These are phyloP conservation scores for Graphiopsis chlorocephala DNA, from an alignment of 2,329 filamentous ascomycete species.

Conservation along the genomic window DNA sequence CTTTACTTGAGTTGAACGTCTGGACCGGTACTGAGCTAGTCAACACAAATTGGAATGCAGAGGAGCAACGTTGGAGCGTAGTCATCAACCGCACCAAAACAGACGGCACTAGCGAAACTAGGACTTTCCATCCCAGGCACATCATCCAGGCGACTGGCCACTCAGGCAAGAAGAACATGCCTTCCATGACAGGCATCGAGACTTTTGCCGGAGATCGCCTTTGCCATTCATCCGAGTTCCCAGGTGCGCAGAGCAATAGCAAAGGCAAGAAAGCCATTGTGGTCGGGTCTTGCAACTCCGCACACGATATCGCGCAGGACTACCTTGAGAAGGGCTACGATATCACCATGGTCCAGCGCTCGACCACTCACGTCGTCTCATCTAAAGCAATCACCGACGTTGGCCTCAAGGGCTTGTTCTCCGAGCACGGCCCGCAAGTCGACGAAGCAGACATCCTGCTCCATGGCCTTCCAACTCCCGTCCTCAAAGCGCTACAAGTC, in stretches of 20 bases:
- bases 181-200: conserved; percentile 21
- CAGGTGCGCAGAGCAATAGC: conserved; percentile 45
- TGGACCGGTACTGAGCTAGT: conserved; percentile 52
- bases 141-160: conserved; percentile 67
- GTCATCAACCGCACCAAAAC: conserved; percentile 44
- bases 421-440: conserved; percentile 18
- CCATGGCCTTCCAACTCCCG: conserved; percentile 27
- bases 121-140: conserved; percentile 60
- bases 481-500: conserved; percentile 31
- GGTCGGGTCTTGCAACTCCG: conserved; percentile 49
- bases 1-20: conserved; percentile 63
- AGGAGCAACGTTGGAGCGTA: conserved; percentile 54
- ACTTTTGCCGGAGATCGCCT: conserved; percentile 56
- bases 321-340: conserved; percentile 43
- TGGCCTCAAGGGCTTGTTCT: conserved; percentile 22
- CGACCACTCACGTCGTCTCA: conserved; percentile 41
- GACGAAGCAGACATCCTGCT: conserved; percentile 27
- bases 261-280: conserved; percentile 46
- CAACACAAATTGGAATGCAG: conserved; percentile 48
- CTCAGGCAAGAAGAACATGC: conserved; percentile 61
- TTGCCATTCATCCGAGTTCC: conserved; percentile 48
- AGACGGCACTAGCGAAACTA: conserved; percentile 40
- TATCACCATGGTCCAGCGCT: conserved; percentile 48
- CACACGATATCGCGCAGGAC: conserved; percentile 50
- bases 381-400: conserved; percentile 26